A percentile compares a stretch with the other conserved stretches of the same genome.
phyloP scores from a whole-genome alignment of 257 asterid species.

The Primulina eburnea region DNA sequence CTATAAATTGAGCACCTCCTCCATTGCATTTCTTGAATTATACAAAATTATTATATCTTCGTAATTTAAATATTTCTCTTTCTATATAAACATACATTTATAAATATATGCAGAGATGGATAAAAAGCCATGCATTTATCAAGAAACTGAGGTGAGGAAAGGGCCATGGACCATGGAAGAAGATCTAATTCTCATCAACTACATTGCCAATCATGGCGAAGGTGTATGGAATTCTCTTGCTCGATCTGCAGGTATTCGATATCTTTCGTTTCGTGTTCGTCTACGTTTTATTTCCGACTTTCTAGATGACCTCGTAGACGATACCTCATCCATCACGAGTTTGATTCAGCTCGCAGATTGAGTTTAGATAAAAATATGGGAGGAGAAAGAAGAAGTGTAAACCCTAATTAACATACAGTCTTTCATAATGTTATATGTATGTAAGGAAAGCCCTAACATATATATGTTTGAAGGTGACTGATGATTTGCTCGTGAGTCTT shows the following conservation, averaged over 20 bases:
- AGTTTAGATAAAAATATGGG: too few relatives aligned
- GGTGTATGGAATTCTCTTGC: constrained; percentile 97
- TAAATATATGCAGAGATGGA: constrained; percentile 40
- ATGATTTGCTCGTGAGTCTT: background rate
- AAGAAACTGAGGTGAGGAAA: constrained; percentile 88
- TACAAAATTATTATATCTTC: constrained; percentile 2
- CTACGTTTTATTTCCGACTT: background rate
- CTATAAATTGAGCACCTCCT: constrained; percentile 66
- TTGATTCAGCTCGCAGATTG: too few relatives aligned
- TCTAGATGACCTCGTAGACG: background rate
- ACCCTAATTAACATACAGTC: too few relatives aligned
- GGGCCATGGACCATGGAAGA: constrained; percentile 99
- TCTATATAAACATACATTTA: background rate
- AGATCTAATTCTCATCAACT: constrained; percentile 86
- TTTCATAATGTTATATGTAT: too few relatives aligned
- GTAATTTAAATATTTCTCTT: background rate
- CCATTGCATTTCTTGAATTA: constrained; percentile 41
- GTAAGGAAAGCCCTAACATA: constrained; percentile 17
- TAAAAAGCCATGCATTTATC: constrained; percentile 64
- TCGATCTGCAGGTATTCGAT: constrained; percentile 71
- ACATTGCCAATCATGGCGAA: constrained; percentile 96
- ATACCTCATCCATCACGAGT: background rate
- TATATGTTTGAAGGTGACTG: background rate
- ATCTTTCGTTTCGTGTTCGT: background rate
- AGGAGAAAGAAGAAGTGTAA: too few relatives aligned